A percentile compares a stretch with the other conserved stretches of the same genome.
These are phyloP conservation scores for Acorus calamus DNA, from an alignment of 106 monocot species.

Conservation along the genomic window DNA sequence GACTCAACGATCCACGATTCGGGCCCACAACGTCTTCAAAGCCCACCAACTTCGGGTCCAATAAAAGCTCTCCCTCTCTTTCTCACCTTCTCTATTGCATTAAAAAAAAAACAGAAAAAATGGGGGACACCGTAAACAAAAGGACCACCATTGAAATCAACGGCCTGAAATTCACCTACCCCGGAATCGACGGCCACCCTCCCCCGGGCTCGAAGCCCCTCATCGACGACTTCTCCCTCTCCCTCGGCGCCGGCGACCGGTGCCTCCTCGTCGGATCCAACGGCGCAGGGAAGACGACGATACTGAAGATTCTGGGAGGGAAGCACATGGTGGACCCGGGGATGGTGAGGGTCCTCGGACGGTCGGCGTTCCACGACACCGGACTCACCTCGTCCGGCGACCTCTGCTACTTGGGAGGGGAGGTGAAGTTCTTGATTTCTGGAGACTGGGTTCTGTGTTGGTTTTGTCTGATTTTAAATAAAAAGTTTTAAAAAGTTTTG, in stretches of 20 bases:
- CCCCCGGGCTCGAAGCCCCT: slow-evolving; percentile 83
- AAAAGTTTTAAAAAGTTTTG: too few relatives aligned
- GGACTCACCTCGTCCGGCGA: slow-evolving; percentile 77
- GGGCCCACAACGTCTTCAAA: too few relatives aligned
- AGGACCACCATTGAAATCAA: slow-evolving; percentile 40
- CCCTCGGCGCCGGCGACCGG: slow-evolving; percentile 55
- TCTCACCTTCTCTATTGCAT: too few relatives aligned
- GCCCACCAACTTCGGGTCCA: too few relatives aligned
- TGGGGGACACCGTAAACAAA: too few relatives aligned
- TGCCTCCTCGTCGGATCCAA: slow-evolving; percentile 97
- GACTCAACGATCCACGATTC: too few relatives aligned
- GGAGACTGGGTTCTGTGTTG: too few relatives aligned
- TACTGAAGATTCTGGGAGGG: slow-evolving; percentile 87
- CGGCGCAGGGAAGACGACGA: slow-evolving; percentile 83
- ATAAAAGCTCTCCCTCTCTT: too few relatives aligned
- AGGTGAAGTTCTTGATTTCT: slow-evolving; percentile 23
- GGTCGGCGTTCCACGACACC: slow-evolving; percentile 89
- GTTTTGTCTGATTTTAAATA: neutral
- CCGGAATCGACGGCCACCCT: slow-evolving; percentile 86
- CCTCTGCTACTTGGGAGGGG: slow-evolving; percentile 83
- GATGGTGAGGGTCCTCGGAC: slow-evolving; percentile 77
- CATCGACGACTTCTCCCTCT: slow-evolving; percentile 69
- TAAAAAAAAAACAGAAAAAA: too few relatives aligned
- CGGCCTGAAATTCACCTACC: slow-evolving; percentile 76
- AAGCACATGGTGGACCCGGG: slow-evolving; percentile 87